These are phyloP conservation scores for Extremus antarcticus DNA, from an alignment of 495 filamentous ascomycete genomes.

Conservation along the genomic window DNA sequence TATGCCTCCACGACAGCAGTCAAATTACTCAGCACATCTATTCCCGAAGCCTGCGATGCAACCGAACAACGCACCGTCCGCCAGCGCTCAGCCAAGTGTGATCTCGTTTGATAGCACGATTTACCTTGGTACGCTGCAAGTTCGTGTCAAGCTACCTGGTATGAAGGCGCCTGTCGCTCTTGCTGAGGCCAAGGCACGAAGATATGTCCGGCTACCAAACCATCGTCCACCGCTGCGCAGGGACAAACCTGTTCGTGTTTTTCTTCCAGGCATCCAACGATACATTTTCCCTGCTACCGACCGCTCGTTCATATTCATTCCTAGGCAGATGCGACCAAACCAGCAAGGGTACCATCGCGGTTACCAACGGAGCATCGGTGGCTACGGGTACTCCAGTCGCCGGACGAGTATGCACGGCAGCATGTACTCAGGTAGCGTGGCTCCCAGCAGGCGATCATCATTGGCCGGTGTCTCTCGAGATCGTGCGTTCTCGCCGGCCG, in stretches of 20 bases:
- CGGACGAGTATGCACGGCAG: constrained; percentile 78
- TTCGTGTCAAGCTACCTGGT: constrained; percentile 66
- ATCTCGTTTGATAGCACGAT: constrained; percentile 52
- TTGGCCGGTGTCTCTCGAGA: constrained; percentile 68
- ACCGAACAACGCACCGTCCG: not conserved
- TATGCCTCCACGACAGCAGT: not conserved
- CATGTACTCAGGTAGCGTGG: constrained; percentile 77
- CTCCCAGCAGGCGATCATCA: constrained; percentile 86
- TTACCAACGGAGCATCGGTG: constrained; percentile 46
- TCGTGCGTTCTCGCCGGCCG: constrained; percentile 61
- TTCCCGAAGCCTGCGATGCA: constrained; percentile 8
- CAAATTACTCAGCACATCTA: constrained; percentile 8
- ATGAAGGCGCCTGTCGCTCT: constrained; percentile 64
- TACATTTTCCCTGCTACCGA: constrained; percentile 87
- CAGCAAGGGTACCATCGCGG: constrained; percentile 68
- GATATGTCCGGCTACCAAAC: constrained; percentile 86
- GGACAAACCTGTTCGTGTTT: constrained; percentile 94
- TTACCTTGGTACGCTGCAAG: constrained; percentile 65
- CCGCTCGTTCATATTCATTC: constrained; percentile 96
- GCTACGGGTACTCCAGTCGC: constrained; percentile 58
- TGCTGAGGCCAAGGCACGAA: constrained; percentile 61
- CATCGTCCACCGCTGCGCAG: constrained; percentile 89
- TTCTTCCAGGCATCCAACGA: constrained; percentile 64
- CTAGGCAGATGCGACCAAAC: constrained; percentile 82
- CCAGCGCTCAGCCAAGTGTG: not conserved